Conservation (phyloP, 75 land plant genomes). For the Ceratopteris richardii region DNA sequence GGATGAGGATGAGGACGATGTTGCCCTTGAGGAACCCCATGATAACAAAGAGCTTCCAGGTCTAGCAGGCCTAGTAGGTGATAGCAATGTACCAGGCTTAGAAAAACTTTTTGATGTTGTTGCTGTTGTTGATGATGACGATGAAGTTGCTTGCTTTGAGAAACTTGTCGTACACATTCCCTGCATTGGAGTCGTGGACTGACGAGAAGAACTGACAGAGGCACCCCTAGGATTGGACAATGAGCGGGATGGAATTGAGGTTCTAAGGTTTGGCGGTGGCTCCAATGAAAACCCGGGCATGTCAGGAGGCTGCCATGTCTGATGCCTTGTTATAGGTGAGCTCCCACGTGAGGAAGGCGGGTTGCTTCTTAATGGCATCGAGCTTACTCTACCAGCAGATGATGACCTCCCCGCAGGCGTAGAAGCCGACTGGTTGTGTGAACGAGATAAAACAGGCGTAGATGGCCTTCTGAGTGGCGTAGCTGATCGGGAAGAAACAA, state of each 20-base stretch:
- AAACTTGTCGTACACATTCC: background rate
- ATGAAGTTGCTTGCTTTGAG: too few species aligned
- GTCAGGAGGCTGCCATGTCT: slow-evolving; percentile 28
- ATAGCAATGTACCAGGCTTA: background rate
- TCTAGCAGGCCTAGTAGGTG: background rate
- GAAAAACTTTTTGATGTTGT: background rate
- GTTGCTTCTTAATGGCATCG: slow-evolving; percentile 16
- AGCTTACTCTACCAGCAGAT: slow-evolving; percentile 7
- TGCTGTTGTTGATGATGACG: background rate
- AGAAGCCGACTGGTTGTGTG: background rate
- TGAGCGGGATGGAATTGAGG: slow-evolving; percentile 13
- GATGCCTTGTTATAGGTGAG: slow-evolving; percentile 20
- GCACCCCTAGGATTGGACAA: slow-evolving; percentile 32
- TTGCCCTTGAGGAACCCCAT: background rate
- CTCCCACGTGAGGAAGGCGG: slow-evolving; percentile 16
- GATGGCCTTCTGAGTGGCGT: slow-evolving; percentile 4
- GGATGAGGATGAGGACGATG: background rate
- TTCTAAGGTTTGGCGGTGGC: slow-evolving; percentile 43
- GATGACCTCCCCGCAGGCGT: background rate
- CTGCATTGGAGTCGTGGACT: slow-evolving; percentile 1
- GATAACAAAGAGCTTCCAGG: background rate
- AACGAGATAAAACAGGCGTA: background rate
- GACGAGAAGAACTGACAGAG: slow-evolving; percentile 7
- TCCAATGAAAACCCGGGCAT: slow-evolving; percentile 33
- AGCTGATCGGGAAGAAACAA: background rate